Percentiles rank a stretch among this genome's conserved stretches.
These are phyloP conservation scores for Podospora fimiseda DNA, from an alignment of 495 filamentous ascomycete species.

Conservation along the genomic window DNA sequence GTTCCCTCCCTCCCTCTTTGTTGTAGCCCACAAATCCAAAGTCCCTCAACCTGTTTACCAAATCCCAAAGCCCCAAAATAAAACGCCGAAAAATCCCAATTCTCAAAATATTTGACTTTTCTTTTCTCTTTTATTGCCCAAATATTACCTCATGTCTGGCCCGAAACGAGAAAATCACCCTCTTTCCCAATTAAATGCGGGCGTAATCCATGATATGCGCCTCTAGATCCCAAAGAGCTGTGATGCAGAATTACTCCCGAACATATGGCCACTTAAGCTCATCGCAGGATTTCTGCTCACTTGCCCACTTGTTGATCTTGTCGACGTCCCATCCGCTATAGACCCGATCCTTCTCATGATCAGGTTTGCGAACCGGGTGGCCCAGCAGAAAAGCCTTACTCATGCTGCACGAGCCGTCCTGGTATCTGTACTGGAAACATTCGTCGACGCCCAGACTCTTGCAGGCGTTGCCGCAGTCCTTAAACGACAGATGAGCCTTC, in stretches of 20 bases:
- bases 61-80: too few relatives aligned
- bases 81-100: too few relatives aligned
- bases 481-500: constrained; percentile 34
- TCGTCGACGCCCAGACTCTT: constrained; percentile 24
- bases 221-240: too few relatives aligned
- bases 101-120: too few relatives aligned
- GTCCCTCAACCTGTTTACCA: too few relatives aligned
- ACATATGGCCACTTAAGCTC: constrained; percentile 30
- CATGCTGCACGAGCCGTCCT: constrained; percentile 26
- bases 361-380: constrained; percentile 21
- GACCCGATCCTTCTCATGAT: constrained; percentile 9
- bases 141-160: too few relatives aligned
- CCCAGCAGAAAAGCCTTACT: constrained; percentile 28
- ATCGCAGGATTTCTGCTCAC: constrained; percentile 22
- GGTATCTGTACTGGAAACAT: constrained; percentile 35
- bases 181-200: too few relatives aligned
- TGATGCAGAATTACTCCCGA: neutral
- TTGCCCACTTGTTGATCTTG: constrained; percentile 28
- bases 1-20: too few relatives aligned
- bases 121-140: too few relatives aligned
- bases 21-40: too few relatives aligned
- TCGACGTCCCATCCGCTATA: constrained; percentile 35
- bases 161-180: too few relatives aligned
- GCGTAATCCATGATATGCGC: too few relatives aligned
- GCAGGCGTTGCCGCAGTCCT: constrained; percentile 39